Base-by-base conservation (phyloP, 1,284 basidiomycete species). In the Ganoderma leucocontextum region DNA sequence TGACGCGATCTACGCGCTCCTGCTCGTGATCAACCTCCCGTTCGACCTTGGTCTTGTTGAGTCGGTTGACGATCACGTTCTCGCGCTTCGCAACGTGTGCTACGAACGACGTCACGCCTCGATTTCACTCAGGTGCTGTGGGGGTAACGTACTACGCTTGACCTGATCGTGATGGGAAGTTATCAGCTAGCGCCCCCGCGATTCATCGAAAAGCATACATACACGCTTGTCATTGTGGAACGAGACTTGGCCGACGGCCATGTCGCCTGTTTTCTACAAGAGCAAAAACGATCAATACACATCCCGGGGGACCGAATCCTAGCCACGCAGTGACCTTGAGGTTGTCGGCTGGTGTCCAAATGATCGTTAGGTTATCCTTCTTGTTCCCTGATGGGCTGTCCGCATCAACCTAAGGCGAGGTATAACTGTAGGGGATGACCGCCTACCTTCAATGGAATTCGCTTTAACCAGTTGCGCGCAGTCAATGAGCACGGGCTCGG, bases 391-490 rank as follows among this genome's bases (percentile, higher is more conserved):
- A 9, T 6, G 29, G 33, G 42, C 70, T 63, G 57, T 2, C 49
- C 10, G 59, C 63, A 60, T 69, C 64, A 72, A n/a, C 17, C 42
- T 22, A 39, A 49, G 42, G 29, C 41, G 2, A 15, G 17, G 33
- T 15, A 33, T 33, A n/a, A 19, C 17, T n/a, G 3, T 3, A 25
- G 35, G 2, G 1, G 38, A n/a, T n/a, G 19, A 15, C 22, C 10
- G 44, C 82, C 68, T 73, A 94, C 96, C 95, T 85, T 98, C 95
- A 65, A 99, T 99, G 4, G 95, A 97, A 76, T 99, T 99, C 0
- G 97, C 97, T 81, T 99, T 99, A 55, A 98, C 96, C 1, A 99
- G 85, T 80, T 99, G 97, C 0, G 95, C 94, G 72, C 95, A 95
- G 78, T 99, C 97, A 10, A 85, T 84, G 33, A 99, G 82, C 12